These are phyloP conservation scores for Globisporangium abappressorium DNA, from an alignment of 352 stramenopile species.

Conservation along the genomic window DNA sequence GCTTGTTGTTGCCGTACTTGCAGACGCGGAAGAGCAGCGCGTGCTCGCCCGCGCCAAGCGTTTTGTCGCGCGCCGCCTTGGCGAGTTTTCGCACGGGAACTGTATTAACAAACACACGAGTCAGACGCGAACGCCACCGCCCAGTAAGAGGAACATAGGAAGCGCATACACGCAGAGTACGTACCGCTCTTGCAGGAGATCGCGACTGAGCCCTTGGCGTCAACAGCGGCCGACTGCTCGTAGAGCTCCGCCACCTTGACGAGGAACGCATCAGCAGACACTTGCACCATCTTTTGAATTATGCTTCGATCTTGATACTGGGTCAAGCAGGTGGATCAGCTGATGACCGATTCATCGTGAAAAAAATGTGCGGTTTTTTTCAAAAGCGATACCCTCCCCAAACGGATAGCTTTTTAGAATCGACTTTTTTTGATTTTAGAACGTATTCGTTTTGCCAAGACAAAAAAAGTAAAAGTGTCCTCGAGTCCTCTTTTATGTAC, in stretches of 20 bases:
- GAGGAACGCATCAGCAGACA: conserved; percentile 64
- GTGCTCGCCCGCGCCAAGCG: conserved; percentile 41
- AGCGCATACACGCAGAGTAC: conserved; percentile 10
- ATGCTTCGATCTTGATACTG: no score
- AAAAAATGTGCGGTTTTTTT: no score
- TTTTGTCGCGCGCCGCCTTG: conserved; percentile 21
- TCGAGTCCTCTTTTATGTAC: no score
- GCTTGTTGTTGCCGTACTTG: conserved; percentile 86
- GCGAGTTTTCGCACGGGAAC: conserved; percentile 19
- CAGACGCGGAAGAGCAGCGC: conserved; percentile 71
- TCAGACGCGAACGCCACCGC: conserved; percentile 3
- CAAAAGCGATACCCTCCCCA: no score
- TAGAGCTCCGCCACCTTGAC: conserved; percentile 60
- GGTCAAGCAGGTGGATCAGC: no score
- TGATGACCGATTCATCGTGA: no score
- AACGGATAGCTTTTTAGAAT: no score
- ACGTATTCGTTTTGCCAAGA: no score
- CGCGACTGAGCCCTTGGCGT: conserved; percentile 49
- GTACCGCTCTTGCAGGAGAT: conserved; percentile 70
- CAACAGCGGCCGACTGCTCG: conserved; percentile 20
- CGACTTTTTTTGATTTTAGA: no score
- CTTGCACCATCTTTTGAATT: conserved; percentile 36
- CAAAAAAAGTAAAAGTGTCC: no score
- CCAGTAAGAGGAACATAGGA: neutral
- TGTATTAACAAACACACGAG: neutral